phyloP scores from a whole-genome alignment of 441 rosid species.

The Gossypium trilobum region DNA sequence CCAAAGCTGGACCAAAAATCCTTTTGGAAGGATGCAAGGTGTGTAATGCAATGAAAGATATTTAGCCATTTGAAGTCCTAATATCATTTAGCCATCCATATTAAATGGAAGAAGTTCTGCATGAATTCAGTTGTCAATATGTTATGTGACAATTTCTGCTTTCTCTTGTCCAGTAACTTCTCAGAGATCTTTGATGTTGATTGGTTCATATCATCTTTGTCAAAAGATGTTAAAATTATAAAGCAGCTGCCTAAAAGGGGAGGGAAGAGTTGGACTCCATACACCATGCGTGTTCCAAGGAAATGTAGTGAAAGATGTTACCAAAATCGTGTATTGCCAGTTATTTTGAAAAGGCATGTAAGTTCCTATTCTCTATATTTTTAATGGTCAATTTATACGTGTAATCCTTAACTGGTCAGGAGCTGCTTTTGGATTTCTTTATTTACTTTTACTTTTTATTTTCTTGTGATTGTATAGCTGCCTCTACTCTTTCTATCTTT shows the following conservation, averaged over 20 bases:
- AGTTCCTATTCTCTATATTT: conserved; percentile 36
- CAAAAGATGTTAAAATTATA: conserved; percentile 77
- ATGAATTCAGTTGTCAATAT: neutral
- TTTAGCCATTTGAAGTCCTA: conserved; percentile 6
- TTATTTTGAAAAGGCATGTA: conserved; percentile 96
- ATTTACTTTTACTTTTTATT: neutral
- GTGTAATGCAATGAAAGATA: conserved; percentile 17
- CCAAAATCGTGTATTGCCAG: conserved; percentile 64
- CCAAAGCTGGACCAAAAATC: conserved; percentile 95
- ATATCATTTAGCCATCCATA: neutral
- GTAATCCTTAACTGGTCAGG: neutral
- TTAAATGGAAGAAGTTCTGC: neutral
- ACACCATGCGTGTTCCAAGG: conserved; percentile 77
- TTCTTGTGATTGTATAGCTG: neutral
- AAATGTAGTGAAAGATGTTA: conserved; percentile 87
- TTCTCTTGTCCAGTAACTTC: conserved; percentile 52
- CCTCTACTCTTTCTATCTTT: neutral
- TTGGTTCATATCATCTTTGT: conserved; percentile 63
- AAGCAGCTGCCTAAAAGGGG: conserved; percentile 60
- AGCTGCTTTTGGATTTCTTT: neutral
- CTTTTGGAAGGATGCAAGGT: conserved; percentile 96
- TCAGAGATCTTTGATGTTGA: conserved; percentile 67
- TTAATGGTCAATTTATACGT: neutral
- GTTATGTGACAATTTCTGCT: conserved; percentile 8
- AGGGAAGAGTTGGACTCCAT: conserved; percentile 47